phyloP scores from a whole-genome alignment of 352 stramenopile genomes.

The Phytophthora pini region DNA sequence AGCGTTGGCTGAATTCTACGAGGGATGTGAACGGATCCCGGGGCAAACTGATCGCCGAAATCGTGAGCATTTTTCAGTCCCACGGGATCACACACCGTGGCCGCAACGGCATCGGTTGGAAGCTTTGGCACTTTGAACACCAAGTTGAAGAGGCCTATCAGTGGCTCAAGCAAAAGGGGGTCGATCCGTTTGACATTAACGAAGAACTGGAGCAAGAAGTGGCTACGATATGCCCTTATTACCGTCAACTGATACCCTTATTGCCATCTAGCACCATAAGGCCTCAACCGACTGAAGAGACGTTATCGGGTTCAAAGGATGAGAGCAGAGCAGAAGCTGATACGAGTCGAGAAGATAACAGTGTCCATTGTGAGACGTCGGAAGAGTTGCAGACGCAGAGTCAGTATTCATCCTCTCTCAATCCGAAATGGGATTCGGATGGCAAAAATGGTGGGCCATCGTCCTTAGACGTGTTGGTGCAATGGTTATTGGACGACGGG shows the following conservation, averaged over 20 bases:
- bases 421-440: neutral
- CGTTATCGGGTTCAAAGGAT: too few species aligned
- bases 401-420: neutral
- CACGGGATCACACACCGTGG: neutral
- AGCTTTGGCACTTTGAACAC: conserved; percentile 1
- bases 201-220: neutral
- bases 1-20: neutral
- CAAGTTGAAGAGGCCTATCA: neutral
- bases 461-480: neutral
- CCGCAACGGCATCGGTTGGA: neutral
- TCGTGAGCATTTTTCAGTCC: neutral
- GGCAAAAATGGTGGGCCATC: neutral
- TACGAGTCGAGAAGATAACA: neutral
- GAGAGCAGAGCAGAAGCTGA: neutral
- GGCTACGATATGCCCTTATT: neutral
- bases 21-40: neutral
- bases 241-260: conserved; percentile 2
- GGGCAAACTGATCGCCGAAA: neutral
- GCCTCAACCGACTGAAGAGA: too few species aligned
- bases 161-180: neutral
- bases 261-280: neutral
- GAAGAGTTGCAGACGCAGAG: neutral
- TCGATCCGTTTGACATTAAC: neutral
- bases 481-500: neutral
- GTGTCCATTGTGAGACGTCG: neutral